Evolutionary conservation across 2,329 filamentous ascomycete species (phyloP), one percentile per base, ranked within the genome.

Genomic region (Stylonectria norvegica): DNA sequence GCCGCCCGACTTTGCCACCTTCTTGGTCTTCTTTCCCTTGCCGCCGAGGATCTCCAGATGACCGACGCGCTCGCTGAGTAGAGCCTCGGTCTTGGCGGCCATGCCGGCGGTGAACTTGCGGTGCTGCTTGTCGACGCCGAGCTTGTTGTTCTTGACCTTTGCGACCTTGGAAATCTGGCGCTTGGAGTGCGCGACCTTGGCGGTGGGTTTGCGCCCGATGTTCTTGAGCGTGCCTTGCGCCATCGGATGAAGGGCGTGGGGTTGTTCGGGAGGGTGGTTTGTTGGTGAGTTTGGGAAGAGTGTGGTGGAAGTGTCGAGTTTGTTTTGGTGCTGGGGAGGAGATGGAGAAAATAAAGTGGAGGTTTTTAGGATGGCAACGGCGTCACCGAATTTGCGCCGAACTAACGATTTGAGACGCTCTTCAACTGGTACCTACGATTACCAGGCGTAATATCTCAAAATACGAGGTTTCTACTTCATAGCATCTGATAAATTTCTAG

Each of bases 31-130:
- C 60, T 73, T 78, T 61, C 76, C 75, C 8, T 72, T 71, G 61
- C 75, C 71, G 20, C 75, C 77, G 45, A 81, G 77, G 48, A 81
- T 57, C 65, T 81, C 78, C 17, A 81, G 61, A 43, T 81, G 78
- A 0, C 78, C 76, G 5, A 75, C 78, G 7, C 77, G 65, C 66
- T 80, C 75, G 44, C 76, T 76, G 28, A 81, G 68, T 56, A 81
- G 65, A 47, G 69, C 66, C 67, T 81, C 78, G 20, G 78, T 81
- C 64, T 70, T 68, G 42, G 66, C 67, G 30, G 67, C 69, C 56
- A 81, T 66, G 33, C 76, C 76, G 4, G 73, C 69, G 10, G 74
- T 70, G 57, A 74, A 75, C 61, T 78, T 78, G 54, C 70, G 71
- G 63, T 72, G 70, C 50, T 71, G 53, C 66, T 75, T 77, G 64